Conservation (phyloP, 2,329 filamentous ascomycete genomes). For the Hypomyces perniciosus region DNA sequence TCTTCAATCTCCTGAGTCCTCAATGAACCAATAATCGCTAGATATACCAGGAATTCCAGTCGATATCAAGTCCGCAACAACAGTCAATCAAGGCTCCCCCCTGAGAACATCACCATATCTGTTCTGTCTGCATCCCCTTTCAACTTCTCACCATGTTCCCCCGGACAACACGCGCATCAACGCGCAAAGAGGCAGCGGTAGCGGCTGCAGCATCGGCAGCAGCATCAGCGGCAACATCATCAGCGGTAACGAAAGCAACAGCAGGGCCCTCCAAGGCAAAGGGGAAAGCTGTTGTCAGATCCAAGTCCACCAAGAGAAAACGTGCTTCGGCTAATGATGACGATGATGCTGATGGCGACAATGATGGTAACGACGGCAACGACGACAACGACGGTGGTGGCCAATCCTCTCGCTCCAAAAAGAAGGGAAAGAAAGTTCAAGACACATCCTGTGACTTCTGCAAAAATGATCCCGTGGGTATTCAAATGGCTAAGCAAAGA, state of each 20-base stretch:
- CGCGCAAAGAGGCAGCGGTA: background rate
- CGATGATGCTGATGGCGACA: background rate
- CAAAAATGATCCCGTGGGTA: conserved; percentile 2
- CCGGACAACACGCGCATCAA: no score
- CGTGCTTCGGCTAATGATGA: background rate
- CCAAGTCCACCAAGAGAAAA: background rate
- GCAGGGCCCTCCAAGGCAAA: background rate
- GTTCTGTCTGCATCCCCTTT: no score
- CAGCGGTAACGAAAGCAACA: background rate
- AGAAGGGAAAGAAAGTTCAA: background rate
- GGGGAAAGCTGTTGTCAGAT: background rate
- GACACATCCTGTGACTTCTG: conserved; percentile 16
- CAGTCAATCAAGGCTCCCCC: no score
- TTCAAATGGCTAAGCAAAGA: background rate
- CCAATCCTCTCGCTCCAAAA: background rate
- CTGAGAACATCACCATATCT: no score
- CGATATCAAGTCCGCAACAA: no score
- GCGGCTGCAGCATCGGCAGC: background rate
- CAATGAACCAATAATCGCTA: no score
- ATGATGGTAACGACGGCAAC: conserved; percentile 2
- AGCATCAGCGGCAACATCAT: background rate
- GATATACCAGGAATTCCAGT: no score
- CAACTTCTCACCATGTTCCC: no score
- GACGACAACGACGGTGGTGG: background rate
- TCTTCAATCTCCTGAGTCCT: no score